Evolutionary conservation across 495 filamentous ascomycete genomes (phyloP), one percentile per base, ranked within the genome.

Genomic region (Rhypophila decipiens): DNA sequence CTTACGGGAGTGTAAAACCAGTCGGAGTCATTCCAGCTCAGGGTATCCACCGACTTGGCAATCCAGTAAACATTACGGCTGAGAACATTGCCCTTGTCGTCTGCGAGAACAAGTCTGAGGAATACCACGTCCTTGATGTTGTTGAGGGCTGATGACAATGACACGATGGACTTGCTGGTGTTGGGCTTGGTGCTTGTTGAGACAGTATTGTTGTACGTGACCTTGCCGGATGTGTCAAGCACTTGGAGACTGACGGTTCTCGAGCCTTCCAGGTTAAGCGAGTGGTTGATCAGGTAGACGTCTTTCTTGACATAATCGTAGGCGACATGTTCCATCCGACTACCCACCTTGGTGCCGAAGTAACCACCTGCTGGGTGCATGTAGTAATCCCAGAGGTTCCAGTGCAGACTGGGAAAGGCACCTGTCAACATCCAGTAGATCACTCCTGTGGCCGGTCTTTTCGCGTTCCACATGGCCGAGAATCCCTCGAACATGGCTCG

Each of bases 361-460:
- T 79, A 84, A 2, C 74, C 66, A 0, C 76, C 81, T 4, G 71
- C 74, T 0, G 80, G 73, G 18, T 66, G 70, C 21, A 83, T 61
- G 50, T 84, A 84, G 47, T 80, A 82, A 50, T 84, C 81, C 58
- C 83, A 82, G 2, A 84, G 53, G 46, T 80, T 77, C 81, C 82
- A 85, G 56, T 84, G 81, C 31, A 84, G 64, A 36, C 69, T 77
- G 9, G 82, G 81, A 74, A 80, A 84, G 0, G 80, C 81, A 39
- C 73, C 74, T 48, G 81, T 84, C 50, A 83, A 51, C 82, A 84
- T 85, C 82, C 82, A 84, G 61, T 85, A 85, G 5, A 85, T 73
- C 33, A 78, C 17, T 0, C 82, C 81, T 0, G 80, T 84, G 0
- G 82, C 78, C 2, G 78, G 73, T 0, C 73, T 63, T 4, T 65